Evolutionary conservation across 805 yeast species (phyloP), one percentile per base, ranked within the genome.

Genomic region (Lipomyces mesembrius): DNA sequence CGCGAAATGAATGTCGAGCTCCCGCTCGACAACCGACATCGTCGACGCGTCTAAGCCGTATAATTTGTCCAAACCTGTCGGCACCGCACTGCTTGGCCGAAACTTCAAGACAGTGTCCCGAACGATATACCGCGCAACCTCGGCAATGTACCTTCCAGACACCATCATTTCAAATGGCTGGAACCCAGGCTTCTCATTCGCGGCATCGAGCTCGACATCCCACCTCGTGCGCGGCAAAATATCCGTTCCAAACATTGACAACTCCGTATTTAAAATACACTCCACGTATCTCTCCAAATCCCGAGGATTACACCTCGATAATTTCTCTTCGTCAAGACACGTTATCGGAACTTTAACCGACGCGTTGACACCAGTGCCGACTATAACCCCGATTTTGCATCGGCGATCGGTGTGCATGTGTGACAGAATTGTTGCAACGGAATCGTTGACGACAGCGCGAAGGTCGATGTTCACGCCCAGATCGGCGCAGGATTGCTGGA

Each of bases 331-430:
- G 86, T 87, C 58, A 84, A 88, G 58, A 87, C 76, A 64, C 83
- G 84, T 77, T 87, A 94, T 77, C 82, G 84, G 79, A 88, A 91
- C 27, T 92, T 93, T 73, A 92, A 70, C 71, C 11, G 76, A 68
- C n/a, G 77, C 97, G 77, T 92, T 92, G 43, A 96, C 89, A 74
- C 97, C 97, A 0, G 97, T 92, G 72, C 97, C 97, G 73, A 91
- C 91, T 71, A 92, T 92, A 65, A 92, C 87, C 55, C 97, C 96
- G 71, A 92, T 82, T 11, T 86, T 85, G 17, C 97, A 89, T 60
- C 14, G 88, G 79, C 78, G 88, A 39, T 71, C 69, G 25, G 58
- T 20, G 35, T 75, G 92, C 37, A 95, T 89, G 75, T 92, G 86
- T 4, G 96, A 85, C 66, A 92, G 80, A 68, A 92, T 82, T 6